Conservation (phyloP, 2,329 filamentous ascomycete genomes). For the Calonectria montana region DNA sequence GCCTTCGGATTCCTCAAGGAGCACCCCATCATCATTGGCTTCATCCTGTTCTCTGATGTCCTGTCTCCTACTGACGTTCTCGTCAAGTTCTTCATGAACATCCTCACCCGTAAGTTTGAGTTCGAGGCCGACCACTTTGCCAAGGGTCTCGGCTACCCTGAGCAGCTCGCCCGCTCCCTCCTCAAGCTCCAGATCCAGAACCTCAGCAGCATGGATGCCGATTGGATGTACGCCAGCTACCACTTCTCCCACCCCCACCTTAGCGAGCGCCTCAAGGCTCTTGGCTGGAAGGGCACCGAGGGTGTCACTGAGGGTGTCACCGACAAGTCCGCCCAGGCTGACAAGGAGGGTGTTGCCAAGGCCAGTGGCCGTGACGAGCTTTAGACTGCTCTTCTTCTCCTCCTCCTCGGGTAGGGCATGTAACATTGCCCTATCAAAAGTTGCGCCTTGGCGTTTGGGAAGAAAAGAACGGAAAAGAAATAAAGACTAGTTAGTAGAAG, state of each 20-base stretch:
- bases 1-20: slow-evolving; percentile 89
- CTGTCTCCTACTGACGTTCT: slow-evolving; percentile 93
- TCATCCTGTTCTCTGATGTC: slow-evolving; percentile 98
- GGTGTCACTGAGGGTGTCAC: slow-evolving; percentile 54
- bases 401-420: no score
- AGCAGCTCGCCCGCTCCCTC: slow-evolving; percentile 85
- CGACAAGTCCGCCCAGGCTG: slow-evolving; percentile 53
- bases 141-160: slow-evolving; percentile 82
- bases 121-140: slow-evolving; percentile 97
- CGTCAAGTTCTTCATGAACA: slow-evolving; percentile 95
- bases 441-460: neutral
- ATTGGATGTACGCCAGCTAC: slow-evolving; percentile 98
- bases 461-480: neutral
- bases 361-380: slow-evolving; percentile 80
- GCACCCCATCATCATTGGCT: slow-evolving; percentile 94
- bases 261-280: slow-evolving; percentile 89
- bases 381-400: slow-evolving; percentile 51
- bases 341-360: slow-evolving; percentile 65
- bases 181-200: slow-evolving; percentile 99
- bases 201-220: slow-evolving; percentile 97
- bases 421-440: no score
- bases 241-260: slow-evolving; percentile 98
- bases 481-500: neutral
- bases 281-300: slow-evolving; percentile 81
- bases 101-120: slow-evolving; percentile 93